phyloP scores from a whole-genome alignment of 2,329 filamentous ascomycete species.

The Triangularia setosa region DNA sequence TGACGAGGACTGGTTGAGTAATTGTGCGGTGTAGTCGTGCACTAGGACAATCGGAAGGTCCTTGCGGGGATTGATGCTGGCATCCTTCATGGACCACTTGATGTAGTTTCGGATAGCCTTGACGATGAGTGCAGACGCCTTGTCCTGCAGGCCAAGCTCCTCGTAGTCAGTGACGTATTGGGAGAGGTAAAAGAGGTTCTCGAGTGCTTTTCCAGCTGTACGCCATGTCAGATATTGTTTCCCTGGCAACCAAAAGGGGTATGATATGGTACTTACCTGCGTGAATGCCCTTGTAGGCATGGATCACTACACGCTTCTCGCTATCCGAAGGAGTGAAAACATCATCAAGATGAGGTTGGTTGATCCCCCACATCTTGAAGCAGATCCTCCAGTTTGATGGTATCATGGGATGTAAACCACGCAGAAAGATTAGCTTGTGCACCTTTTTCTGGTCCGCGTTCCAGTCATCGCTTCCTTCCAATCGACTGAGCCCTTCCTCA shows the following conservation, averaged over 20 bases:
- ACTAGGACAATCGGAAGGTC: slow-evolving; percentile 21
- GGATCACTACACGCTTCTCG: slow-evolving; percentile 28
- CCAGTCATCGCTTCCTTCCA: slow-evolving; percentile 27
- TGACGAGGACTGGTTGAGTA: not conserved
- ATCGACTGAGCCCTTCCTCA: slow-evolving; percentile 5
- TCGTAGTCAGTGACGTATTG: slow-evolving; percentile 31
- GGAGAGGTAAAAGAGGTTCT: slow-evolving; percentile 33
- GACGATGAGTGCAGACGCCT: slow-evolving; percentile 29
- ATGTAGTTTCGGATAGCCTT: slow-evolving; percentile 32
- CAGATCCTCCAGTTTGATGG: slow-evolving; percentile 31
- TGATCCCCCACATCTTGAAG: slow-evolving; percentile 33
- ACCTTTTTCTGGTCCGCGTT: slow-evolving; percentile 31
- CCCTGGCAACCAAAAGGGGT: slow-evolving; percentile 27
- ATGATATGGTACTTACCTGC: not conserved
- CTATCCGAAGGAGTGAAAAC: slow-evolving; percentile 30
- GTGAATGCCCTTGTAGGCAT: slow-evolving; percentile 15
- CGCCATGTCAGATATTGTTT: slow-evolving; percentile 13
- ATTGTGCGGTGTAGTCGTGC: slow-evolving; percentile 11
- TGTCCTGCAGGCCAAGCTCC: slow-evolving; percentile 27
- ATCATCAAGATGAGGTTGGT: slow-evolving; percentile 23
- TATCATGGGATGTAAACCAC: slow-evolving; percentile 35
- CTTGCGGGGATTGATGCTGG: slow-evolving; percentile 23
- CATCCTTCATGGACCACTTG: slow-evolving; percentile 32
- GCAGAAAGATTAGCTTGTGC: slow-evolving; percentile 34
- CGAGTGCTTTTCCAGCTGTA: slow-evolving; percentile 33